Conservation (phyloP, 2,329 filamentous ascomycete species). For the Hymenoscyphus fraxineus region DNA sequence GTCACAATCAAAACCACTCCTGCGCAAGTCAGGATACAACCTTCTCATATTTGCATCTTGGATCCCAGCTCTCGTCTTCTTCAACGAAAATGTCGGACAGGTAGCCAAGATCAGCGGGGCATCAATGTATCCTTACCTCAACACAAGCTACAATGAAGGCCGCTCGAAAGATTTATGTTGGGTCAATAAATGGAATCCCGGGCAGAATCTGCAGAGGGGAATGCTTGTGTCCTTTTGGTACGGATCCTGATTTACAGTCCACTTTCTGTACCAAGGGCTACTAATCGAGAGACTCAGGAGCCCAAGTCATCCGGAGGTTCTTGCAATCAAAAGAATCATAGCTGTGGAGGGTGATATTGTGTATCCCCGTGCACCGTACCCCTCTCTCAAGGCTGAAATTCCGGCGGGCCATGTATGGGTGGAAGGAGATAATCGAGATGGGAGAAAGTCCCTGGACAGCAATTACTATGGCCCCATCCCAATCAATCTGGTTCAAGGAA, state of each 20-base stretch:
- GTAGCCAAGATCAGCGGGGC: constrained; percentile 54
- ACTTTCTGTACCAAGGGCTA: not conserved
- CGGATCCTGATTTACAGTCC: constrained; percentile 19
- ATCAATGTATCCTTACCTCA: constrained; percentile 77
- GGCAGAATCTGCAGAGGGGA: constrained; percentile 59
- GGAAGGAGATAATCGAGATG: constrained; percentile 69
- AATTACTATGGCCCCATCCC: constrained; percentile 87
- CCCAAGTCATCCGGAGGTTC: constrained; percentile 64
- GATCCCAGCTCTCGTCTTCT: constrained; percentile 58
- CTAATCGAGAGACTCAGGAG: constrained; percentile 47
- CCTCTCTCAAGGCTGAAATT: constrained; percentile 55
- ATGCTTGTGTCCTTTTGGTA: constrained; percentile 73
- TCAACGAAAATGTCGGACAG: constrained; percentile 59
- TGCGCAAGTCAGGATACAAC: constrained; percentile 40
- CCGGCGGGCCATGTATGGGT: constrained; percentile 90
- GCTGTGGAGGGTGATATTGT: constrained; percentile 78
- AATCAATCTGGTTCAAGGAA: constrained; percentile 69
- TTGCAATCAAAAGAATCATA: constrained; percentile 78
- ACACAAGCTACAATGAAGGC: constrained; percentile 59
- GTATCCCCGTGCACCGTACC: constrained; percentile 58
- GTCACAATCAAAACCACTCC: constrained; percentile 15
- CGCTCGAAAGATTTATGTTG: constrained; percentile 53
- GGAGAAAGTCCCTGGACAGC: constrained; percentile 71
- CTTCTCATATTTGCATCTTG: constrained; percentile 55
- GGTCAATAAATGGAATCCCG: constrained; percentile 56